Conservation (phyloP, 2,329 filamentous ascomycete species). For the Fusarium virguliforme region DNA sequence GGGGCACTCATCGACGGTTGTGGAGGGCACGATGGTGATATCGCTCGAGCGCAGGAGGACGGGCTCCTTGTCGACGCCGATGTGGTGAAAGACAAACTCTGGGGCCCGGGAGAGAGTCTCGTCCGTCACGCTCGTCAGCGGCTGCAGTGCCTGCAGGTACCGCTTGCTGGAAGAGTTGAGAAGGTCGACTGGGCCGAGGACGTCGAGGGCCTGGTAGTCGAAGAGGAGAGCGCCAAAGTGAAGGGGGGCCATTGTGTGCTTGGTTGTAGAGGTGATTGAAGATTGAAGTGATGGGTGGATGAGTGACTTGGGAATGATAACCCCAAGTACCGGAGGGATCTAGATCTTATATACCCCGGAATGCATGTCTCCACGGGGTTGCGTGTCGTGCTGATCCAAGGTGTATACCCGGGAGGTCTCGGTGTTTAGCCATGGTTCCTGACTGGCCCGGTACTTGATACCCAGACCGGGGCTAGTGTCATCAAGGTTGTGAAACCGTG, state of each 20-base stretch:
- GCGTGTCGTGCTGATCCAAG: not conserved
- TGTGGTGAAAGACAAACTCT: conserved; percentile 56
- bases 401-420: not conserved
- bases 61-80: conserved; percentile 54
- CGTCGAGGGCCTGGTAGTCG: conserved; percentile 56
- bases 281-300: not conserved
- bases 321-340: not conserved
- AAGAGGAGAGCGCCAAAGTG: conserved; percentile 46
- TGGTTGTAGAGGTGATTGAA: not conserved
- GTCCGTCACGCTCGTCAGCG: conserved; percentile 39
- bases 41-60: conserved; percentile 34
- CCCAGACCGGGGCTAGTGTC: not conserved
- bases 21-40: conserved; percentile 50
- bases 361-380: not conserved
- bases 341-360: not conserved
- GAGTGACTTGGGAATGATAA: not conserved
- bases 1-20: conserved; percentile 55
- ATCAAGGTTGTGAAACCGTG: not conserved
- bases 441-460: not conserved
- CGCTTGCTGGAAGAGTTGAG: conserved; percentile 49
- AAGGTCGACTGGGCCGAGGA: conserved; percentile 54
- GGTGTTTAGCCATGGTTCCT: not conserved
- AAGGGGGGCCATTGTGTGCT: conserved; percentile 29
- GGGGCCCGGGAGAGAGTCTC: conserved; percentile 47
- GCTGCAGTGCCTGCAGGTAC: conserved; percentile 28